Conservation (phyloP, 2,329 filamentous ascomycete genomes). For the Penicillium sp. region DNA sequence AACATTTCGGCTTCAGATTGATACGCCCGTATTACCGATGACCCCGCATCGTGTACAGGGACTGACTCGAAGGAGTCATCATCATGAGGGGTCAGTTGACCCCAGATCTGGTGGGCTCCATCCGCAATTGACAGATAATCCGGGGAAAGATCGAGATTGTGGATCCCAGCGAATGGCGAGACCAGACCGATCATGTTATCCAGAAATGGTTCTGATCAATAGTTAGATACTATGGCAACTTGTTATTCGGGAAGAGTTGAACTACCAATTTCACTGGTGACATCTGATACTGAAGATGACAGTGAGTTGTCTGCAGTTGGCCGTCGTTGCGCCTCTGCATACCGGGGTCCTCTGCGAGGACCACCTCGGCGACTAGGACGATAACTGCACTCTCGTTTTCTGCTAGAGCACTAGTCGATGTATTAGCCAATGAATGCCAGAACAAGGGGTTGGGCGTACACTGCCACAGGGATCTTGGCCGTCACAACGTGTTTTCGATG, state of each 20-base stretch:
- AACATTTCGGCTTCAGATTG: conserved; percentile 24
- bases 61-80: conserved; percentile 6
- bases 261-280: conserved; percentile 7
- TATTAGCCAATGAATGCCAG: not conserved
- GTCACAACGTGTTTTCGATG: conserved; percentile 27
- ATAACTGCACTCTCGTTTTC: conserved; percentile 17
- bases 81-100: conserved; percentile 10
- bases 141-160: conserved; percentile 19
- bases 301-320: not conserved
- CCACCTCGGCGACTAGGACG: conserved; percentile 26
- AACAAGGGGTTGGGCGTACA: conserved; percentile 11
- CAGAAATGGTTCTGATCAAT: conserved; percentile 10
- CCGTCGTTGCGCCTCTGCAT: conserved; percentile 11
- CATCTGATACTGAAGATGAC: conserved; percentile 2
- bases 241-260: not conserved
- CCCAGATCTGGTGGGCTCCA: conserved; percentile 12
- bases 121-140: conserved; percentile 12
- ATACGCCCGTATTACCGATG: conserved; percentile 16
- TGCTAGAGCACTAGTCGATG: conserved; percentile 15
- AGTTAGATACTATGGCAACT: not conserved
- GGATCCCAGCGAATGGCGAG: conserved; percentile 15
- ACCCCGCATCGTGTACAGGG: conserved; percentile 3
- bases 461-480: conserved; percentile 20
- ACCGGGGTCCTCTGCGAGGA: conserved; percentile 18
- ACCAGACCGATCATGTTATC: conserved; percentile 17